phyloP scores from a whole-genome alignment of 169 alveolate species.

The Cryptosporidium xiaoi region DNA sequence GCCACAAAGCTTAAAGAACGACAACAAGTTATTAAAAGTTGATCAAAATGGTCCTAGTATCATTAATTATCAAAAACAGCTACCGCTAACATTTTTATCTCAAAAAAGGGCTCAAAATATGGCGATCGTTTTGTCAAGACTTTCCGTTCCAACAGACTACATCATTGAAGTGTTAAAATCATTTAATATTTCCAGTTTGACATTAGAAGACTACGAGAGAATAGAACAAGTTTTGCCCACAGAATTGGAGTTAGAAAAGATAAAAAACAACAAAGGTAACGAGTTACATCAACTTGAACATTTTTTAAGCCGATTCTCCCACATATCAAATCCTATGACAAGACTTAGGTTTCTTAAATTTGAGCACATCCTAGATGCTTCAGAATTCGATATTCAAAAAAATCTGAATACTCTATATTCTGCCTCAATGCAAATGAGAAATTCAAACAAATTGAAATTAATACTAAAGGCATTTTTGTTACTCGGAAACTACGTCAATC shows the following conservation, averaged over 20 bases:
- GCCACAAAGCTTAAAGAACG: neutral
- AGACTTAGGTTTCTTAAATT: conserved; percentile 55
- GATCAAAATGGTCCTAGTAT: conserved; percentile 13
- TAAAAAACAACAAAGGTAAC: conserved; percentile 23
- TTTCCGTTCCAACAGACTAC: conserved; percentile 74
- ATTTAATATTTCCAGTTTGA: conserved; percentile 74
- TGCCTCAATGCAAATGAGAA: conserved; percentile 76
- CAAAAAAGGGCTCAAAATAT: conserved; percentile 79
- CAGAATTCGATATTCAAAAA: conserved; percentile 63
- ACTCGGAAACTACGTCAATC: conserved; percentile 79
- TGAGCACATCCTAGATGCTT: conserved; percentile 63
- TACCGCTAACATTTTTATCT: conserved; percentile 51
- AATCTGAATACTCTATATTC: conserved; percentile 59
- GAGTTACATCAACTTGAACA: conserved; percentile 70
- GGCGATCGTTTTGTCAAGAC: conserved; percentile 77
- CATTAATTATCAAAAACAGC: conserved; percentile 26
- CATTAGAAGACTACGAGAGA: conserved; percentile 74
- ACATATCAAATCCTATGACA: conserved; percentile 72
- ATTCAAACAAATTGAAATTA: conserved; percentile 20
- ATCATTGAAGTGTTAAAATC: conserved; percentile 69
- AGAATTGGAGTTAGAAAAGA: conserved; percentile 61
- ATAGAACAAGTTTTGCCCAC: conserved; percentile 77
- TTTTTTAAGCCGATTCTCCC: conserved; percentile 56
- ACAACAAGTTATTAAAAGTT: conserved; percentile 27
- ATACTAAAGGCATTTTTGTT: conserved; percentile 77